Conservation (phyloP, 2,329 filamentous ascomycete genomes). For the Teratosphaeria pseudoeucalypti region DNA sequence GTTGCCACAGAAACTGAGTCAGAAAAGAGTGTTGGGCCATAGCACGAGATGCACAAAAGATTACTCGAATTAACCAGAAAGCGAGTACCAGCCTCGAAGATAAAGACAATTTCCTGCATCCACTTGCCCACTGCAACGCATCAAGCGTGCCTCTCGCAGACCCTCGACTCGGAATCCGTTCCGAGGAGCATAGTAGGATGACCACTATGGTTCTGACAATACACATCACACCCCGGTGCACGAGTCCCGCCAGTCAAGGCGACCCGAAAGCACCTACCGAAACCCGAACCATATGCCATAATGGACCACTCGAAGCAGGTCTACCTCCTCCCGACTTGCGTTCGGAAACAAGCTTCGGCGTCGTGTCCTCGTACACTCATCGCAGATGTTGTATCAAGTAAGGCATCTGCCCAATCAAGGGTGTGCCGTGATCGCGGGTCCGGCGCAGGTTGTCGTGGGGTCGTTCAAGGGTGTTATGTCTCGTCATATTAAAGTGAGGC, state of each 20-base stretch:
- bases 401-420: background rate
- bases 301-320: slow-evolving; percentile 21
- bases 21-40: background rate
- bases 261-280: slow-evolving; percentile 5
- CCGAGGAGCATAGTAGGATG: slow-evolving; percentile 19
- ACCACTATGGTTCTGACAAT: slow-evolving; percentile 16
- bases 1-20: no score
- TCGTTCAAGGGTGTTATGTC: background rate
- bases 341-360: slow-evolving; percentile 22
- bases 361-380: background rate
- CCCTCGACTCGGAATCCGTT: slow-evolving; percentile 3
- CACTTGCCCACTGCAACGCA: slow-evolving; percentile 1
- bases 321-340: slow-evolving; percentile 26
- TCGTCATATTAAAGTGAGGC: slow-evolving; percentile 9
- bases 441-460: background rate
- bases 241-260: slow-evolving; percentile 15
- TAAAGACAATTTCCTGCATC: background rate
- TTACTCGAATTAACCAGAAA: background rate
- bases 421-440: background rate
- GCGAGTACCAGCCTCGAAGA: background rate
- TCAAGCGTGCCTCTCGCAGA: slow-evolving; percentile 5
- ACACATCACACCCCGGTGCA: slow-evolving; percentile 1
- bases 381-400: background rate
- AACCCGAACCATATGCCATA: background rate
- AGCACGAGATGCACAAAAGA: background rate